phyloP scores from a whole-genome alignment of 2,329 filamentous ascomycete species.

The Fusarium incarnatum region DNA sequence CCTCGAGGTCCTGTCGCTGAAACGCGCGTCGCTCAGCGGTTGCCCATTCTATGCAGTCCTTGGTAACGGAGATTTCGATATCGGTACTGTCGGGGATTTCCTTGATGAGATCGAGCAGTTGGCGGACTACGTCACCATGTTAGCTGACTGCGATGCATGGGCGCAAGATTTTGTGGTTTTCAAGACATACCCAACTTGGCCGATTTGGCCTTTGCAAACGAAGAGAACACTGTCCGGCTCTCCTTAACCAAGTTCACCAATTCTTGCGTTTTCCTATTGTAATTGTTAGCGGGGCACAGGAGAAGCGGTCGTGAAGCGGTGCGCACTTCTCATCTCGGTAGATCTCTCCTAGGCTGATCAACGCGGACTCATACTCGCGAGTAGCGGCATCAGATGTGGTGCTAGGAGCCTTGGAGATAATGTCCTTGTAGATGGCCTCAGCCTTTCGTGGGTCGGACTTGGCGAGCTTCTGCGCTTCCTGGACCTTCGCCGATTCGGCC shows the following conservation, averaged over 20 bases:
- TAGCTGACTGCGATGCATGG: constrained; percentile 19
- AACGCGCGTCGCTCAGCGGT: constrained; percentile 94
- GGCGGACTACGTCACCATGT: constrained; percentile 74
- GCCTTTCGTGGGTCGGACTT: constrained; percentile 86
- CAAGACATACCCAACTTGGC: constrained; percentile 85
- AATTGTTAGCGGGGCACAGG: constrained; percentile 26
- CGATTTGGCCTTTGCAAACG: constrained; percentile 98
- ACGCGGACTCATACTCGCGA: constrained; percentile 89
- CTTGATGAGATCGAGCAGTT: constrained; percentile 94
- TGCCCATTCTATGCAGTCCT: constrained; percentile 99
- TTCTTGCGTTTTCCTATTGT: constrained; percentile 77
- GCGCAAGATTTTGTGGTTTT: not conserved
- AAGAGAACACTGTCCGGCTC: constrained; percentile 90
- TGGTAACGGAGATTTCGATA: constrained; percentile 93
- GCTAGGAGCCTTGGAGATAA: constrained; percentile 86
- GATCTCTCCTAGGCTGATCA: constrained; percentile 90
- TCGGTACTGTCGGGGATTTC: constrained; percentile 95
- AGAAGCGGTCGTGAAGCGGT: not conserved
- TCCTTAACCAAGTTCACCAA: constrained; percentile 90
- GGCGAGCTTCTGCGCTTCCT: constrained; percentile 86
- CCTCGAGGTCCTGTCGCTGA: constrained; percentile 97
- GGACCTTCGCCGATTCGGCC: constrained; percentile 74
- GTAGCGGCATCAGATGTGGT: constrained; percentile 85
- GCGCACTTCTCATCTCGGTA: constrained; percentile 88
- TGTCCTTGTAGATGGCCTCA: constrained; percentile 88